Evolutionary conservation across 805 yeast species (phyloP).

Genomic region (Saturnispora dispora): DNA sequence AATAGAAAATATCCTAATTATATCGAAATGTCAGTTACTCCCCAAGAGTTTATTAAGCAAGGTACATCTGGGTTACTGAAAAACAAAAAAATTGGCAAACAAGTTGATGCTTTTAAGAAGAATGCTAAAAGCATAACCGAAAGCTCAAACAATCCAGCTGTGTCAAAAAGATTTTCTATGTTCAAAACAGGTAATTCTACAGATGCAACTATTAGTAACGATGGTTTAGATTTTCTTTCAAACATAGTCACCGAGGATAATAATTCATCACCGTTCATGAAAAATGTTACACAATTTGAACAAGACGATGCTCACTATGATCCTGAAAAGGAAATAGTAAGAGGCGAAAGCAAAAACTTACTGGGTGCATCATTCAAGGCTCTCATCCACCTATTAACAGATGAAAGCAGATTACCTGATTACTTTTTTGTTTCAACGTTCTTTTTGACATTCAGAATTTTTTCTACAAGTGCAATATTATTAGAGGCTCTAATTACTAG

Average conservation of each 20-base stretch:
- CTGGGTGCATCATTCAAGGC: conserved; percentile 69
- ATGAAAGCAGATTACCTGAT: conserved; percentile 55
- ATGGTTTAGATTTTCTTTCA: conserved; percentile 37
- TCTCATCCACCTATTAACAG: conserved; percentile 54
- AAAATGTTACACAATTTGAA: conserved; percentile 14
- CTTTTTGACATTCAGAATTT: conserved; percentile 66
- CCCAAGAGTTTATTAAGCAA: conserved; percentile 48
- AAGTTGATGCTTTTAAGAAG: conserved; percentile 15
- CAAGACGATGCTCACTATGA: conserved; percentile 11
- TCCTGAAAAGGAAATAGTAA: conserved; percentile 38
- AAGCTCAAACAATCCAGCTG: not conserved
- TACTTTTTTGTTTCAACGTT: conserved; percentile 65
- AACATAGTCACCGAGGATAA: conserved; percentile 17
- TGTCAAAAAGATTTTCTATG: conserved; percentile 38
- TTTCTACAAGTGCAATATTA: conserved; percentile 56
- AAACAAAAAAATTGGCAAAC: conserved; percentile 25
- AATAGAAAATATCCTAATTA: conserved; percentile 65
- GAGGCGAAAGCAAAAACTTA: conserved; percentile 41
- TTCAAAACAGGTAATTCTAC: conserved; percentile 44
- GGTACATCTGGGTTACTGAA: conserved; percentile 56
- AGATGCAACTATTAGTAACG: conserved; percentile 37
- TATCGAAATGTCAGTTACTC: conserved; percentile 43
- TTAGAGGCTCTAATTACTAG: conserved; percentile 59
- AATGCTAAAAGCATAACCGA: not conserved
- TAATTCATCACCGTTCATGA: conserved; percentile 22